phyloP scores from a whole-genome alignment of 2,329 filamentous ascomycete species.

The Phialophora expanda region DNA sequence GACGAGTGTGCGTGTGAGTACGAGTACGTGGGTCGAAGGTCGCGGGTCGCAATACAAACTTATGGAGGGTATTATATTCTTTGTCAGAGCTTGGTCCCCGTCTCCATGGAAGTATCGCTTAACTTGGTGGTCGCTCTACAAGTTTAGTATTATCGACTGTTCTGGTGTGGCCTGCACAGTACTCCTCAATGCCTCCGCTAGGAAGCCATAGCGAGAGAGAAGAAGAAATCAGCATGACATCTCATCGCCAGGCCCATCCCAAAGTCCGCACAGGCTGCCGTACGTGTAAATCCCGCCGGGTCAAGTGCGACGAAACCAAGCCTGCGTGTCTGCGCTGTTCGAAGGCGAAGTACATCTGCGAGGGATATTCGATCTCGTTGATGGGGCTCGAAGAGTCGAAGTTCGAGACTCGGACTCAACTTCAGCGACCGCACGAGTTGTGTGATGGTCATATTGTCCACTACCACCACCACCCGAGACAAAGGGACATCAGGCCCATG shows the following conservation, averaged over 20 bases:
- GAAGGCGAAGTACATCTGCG: constrained; percentile 18
- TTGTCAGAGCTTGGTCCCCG: neutral
- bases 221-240: neutral
- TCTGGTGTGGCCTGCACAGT: too few relatives aligned
- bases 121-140: too few relatives aligned
- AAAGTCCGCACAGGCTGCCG: constrained; percentile 32
- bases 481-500: constrained; percentile 8
- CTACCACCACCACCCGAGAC: too few relatives aligned
- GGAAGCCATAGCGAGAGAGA: too few relatives aligned
- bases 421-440: too few relatives aligned
- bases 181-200: too few relatives aligned
- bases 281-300: constrained; percentile 40
- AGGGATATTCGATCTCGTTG: constrained; percentile 16
- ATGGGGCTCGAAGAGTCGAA: neutral
- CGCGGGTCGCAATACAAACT: neutral
- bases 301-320: constrained; percentile 51
- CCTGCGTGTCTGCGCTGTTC: constrained; percentile 47
- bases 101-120: too few relatives aligned
- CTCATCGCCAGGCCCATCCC: constrained; percentile 3
- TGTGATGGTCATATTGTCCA: too few relatives aligned
- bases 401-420: neutral
- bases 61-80: neutral
- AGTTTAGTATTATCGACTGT: too few relatives aligned
- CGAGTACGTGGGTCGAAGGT: neutral
- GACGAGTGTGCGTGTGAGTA: neutral